phyloP scores from a whole-genome alignment of 441 rosid species.

The Croton setiger region DNA sequence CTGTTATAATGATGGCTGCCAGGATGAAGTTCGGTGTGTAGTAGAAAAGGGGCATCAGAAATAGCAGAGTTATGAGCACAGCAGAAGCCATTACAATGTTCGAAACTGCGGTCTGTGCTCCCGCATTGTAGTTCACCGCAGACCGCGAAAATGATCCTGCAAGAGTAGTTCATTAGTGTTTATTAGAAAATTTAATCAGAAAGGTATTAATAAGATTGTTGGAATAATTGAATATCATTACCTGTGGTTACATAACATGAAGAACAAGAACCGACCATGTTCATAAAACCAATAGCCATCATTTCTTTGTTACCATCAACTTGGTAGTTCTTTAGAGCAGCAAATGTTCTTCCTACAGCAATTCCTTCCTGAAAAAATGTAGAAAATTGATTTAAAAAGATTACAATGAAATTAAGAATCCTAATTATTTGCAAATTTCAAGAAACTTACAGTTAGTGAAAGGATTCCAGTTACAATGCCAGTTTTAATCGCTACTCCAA shows the following conservation, averaged over 20 bases:
- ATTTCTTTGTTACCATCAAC: slow-evolving; percentile 98
- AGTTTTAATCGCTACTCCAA: slow-evolving; percentile 77
- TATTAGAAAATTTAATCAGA: neutral
- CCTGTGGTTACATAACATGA: slow-evolving; percentile 96
- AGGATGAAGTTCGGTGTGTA: slow-evolving; percentile 88
- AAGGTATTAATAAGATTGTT: too few species aligned
- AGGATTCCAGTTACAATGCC: slow-evolving; percentile 87
- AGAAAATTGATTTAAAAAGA: neutral
- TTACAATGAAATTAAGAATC: neutral
- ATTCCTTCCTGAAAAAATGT: slow-evolving; percentile 70
- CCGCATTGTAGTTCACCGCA: slow-evolving; percentile 91
- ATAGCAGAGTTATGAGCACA: slow-evolving; percentile 81
- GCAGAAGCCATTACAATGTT: slow-evolving; percentile 82
- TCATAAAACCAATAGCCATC: slow-evolving; percentile 97
- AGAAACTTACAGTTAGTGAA: slow-evolving; percentile 73
- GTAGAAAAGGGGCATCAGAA: slow-evolving; percentile 90
- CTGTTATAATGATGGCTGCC: slow-evolving; percentile 85
- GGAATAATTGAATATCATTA: slow-evolving; percentile 8
- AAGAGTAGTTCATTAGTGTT: slow-evolving; percentile 3
- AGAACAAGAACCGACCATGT: slow-evolving; percentile 89
- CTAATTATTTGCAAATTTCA: neutral
- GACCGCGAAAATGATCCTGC: slow-evolving; percentile 92
- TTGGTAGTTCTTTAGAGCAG: slow-evolving; percentile 76
- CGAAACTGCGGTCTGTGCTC: slow-evolving; percentile 82
- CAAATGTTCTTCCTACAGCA: slow-evolving; percentile 97